Evolutionary conservation across 345 rosid species (phyloP), one percentile per base, ranked within the genome.

Genomic region (Ceriops zippeliana): DNA sequence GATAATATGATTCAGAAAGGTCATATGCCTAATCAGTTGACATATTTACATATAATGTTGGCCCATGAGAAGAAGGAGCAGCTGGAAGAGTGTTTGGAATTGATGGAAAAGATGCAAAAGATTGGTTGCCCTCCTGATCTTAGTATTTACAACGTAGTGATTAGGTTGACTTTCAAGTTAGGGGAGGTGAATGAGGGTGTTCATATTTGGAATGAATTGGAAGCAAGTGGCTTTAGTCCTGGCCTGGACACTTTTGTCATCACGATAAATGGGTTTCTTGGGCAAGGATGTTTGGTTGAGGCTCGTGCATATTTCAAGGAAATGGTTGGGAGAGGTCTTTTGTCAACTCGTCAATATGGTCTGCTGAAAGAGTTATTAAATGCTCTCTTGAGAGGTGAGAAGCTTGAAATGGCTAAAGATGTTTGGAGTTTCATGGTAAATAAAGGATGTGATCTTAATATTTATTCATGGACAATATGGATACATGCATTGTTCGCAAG

Each of bases 401-500:
- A 88, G 83, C 86, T 95, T 34, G 96, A 88, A 78, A 62, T 83
- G 83, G 99, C 96, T 1, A 83, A 84, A 78, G 96, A 91, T 80
- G 73, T 88, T 42, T 95, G 97, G 99, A 78, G 78, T 75, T 85
- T 85, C 71, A 83, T 95, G 32, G 34, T 85, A 7, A 80, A 80
- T 34, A 87, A 91, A 81, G 89, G 89, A 51, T 86, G 93, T 53
- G 91, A 88, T 68, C 82, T 90, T 61, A 95, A 86, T 73, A 84
- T 82, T 72, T 78, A 70, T 78, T 82, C 84, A 1, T 95, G 97
- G 97, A 95, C 93, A 54, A 90, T 95, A 58, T 95, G 99, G 97
- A 87, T 95, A 69, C 99, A 95, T 59, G 86, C 90, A 11, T 80
- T 95, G 75, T 89, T 89, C 82, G 82, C 96, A 26, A 90, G 78